Base-by-base conservation (phyloP, 2,329 filamentous ascomycete genomes). In the Colletotrichum limetticola region DNA sequence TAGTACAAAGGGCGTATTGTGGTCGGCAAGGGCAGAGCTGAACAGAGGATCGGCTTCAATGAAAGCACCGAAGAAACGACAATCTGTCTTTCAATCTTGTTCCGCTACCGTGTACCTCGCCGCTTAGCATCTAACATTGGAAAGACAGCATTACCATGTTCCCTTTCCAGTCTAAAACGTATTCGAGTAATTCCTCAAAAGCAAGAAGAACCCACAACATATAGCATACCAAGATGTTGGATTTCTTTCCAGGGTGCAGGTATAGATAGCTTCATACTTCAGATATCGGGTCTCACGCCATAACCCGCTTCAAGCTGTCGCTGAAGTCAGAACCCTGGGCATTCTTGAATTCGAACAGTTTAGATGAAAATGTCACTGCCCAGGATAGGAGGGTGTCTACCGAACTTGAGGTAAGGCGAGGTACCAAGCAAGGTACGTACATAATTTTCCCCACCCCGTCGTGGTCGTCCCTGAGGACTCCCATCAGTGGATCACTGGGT, bases 1-100 rank as follows among this genome's bases (percentile, higher is more conserved):
- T 14, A 60, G 42, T 16, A 66, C 52, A 24, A 59, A 53, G 57
- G 22, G 28, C 30, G 49, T n/a, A 52, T 30, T 24, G 22, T 32
- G 24, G 42, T 14, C 58, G 24, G 52, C 8, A 11, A 19, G 37
- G 53, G 14, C 19, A 37, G 30, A 46, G 68, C 28, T 53, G 52
- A 26, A 63, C 57, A 42, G 11, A 61, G 30, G 11, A 4, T 58
- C 19, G 35, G 24, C 35, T 56, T 35, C 30, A 58, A 19, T 22
- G 24, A 56, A 26, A 56, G 59, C 66, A 63, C 24, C 57, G 35
- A 63, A 63, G 52, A 59, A 52, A 68, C 52, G n/a, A 8, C 7
- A 49, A 49, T n/a, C 19, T 22, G 42, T 22, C 42, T 49, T 49
- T n/a, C 19, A 49, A 49, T 5, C 16, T 4, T 19, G 19, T 49